Conservation (phyloP, 148 eudicot species). For the Pouteria glomerata region DNA sequence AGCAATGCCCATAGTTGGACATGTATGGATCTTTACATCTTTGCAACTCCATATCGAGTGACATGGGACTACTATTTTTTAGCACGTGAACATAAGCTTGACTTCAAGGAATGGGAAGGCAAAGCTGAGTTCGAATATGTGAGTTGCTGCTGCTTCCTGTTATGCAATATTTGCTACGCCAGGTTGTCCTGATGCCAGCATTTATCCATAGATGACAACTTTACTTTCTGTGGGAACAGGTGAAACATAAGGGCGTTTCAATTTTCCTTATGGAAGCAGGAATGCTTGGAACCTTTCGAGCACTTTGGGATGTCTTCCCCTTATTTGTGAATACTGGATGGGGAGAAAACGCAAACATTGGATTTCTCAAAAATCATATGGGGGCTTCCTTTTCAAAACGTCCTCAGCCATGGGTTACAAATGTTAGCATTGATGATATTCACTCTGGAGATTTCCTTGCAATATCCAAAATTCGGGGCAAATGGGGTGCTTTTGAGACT, state of each 20-base stretch:
- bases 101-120: constrained; percentile 77
- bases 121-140: constrained; percentile 90
- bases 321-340: constrained; percentile 77
- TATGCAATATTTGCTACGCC: background rate
- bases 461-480: constrained; percentile 88
- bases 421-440: constrained; percentile 63
- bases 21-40: constrained; percentile 90
- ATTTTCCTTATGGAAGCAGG: constrained; percentile 97
- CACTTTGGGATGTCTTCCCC: constrained; percentile 87
- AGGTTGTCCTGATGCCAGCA: constrained; percentile 4
- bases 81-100: constrained; percentile 80
- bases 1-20: constrained; percentile 86
- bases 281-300: constrained; percentile 81
- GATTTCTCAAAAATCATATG: constrained; percentile 84
- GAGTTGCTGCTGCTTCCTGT: constrained; percentile 21
- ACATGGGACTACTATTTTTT: constrained; percentile 85
- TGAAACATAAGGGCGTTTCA: constrained; percentile 72
- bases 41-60: constrained; percentile 95
- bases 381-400: constrained; percentile 74
- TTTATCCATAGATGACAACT: background rate
- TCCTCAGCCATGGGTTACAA: constrained; percentile 88
- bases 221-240: constrained; percentile 37
- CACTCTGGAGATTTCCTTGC: constrained; percentile 95
- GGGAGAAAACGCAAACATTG: constrained; percentile 86
- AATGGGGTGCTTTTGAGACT: constrained; percentile 98